Evolutionary conservation across 2,329 filamentous ascomycete genomes (phyloP).

Genomic region (Tolypocladium tropicale): DNA sequence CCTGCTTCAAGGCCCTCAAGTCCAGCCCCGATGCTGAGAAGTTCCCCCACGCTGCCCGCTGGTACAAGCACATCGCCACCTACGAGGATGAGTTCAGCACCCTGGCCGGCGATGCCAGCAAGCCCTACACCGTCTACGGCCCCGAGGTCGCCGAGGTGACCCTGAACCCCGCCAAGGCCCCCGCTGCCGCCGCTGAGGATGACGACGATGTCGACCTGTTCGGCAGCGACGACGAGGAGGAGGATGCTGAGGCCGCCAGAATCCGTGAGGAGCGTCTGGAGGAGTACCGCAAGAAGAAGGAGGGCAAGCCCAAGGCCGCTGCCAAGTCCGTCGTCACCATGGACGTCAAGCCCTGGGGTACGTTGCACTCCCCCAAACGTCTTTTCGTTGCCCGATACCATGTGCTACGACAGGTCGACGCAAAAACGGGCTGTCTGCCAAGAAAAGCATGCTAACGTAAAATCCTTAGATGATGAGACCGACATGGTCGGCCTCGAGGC

Average conservation of each 20-base stretch:
- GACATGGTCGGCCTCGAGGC: conserved; percentile 75
- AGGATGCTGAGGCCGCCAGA: conserved; percentile 76
- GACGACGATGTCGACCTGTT: conserved; percentile 90
- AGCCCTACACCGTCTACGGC: conserved; percentile 83
- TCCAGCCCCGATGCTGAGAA: conserved; percentile 67
- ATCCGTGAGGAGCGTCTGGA: conserved; percentile 83
- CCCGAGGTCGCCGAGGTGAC: conserved; percentile 70
- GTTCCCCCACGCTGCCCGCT: conserved; percentile 89
- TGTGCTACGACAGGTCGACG: neutral
- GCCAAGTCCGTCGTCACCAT: conserved; percentile 95
- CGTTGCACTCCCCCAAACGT: conserved; percentile 22
- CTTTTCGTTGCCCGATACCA: conserved; percentile 1
- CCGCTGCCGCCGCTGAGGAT: conserved; percentile 54
- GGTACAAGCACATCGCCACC: conserved; percentile 97
- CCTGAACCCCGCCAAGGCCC: conserved; percentile 77
- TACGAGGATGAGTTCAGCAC: conserved; percentile 88
- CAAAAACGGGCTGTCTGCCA: neutral
- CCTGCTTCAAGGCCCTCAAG: conserved; percentile 83
- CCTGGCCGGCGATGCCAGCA: conserved; percentile 82
- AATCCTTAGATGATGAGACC: conserved; percentile 71
- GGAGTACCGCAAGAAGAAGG: conserved; percentile 97
- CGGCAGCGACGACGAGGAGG: conserved; percentile 87
- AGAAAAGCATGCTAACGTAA: neutral
- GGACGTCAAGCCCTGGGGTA: conserved; percentile 99
- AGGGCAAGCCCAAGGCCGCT: conserved; percentile 76